A percentile compares a stretch with the other conserved stretches of the same genome.
These are phyloP conservation scores for Begonia fuchsioides DNA, from an alignment of 306 rosid genomes.

Conservation along the genomic window DNA sequence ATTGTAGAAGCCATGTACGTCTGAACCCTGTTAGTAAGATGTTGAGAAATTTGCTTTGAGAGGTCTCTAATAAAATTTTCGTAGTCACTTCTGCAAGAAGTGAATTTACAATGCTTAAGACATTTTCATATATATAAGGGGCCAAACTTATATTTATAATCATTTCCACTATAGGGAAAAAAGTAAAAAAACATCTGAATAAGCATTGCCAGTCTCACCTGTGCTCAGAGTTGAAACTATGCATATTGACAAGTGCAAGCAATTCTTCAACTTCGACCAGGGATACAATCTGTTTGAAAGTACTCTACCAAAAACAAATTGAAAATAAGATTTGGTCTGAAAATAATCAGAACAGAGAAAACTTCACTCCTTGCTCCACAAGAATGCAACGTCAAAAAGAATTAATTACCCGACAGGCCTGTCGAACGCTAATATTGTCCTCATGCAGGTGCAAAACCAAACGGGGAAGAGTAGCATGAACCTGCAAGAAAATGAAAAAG, in stretches of 20 bases:
- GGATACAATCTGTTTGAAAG: slow-evolving; percentile 53
- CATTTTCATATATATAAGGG: no score
- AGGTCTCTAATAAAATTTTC: slow-evolving; percentile 70
- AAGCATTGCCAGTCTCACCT: slow-evolving; percentile 33
- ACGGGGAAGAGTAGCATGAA: slow-evolving; percentile 77
- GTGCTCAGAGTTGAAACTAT: slow-evolving; percentile 72
- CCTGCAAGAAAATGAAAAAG: slow-evolving; percentile 21
- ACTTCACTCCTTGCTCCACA: slow-evolving; percentile 6
- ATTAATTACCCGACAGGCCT: slow-evolving; percentile 86
- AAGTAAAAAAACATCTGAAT: slow-evolving; percentile 2
- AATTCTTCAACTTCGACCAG: slow-evolving; percentile 58
- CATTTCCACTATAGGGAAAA: slow-evolving; percentile 2
- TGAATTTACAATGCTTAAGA: slow-evolving; percentile 3
- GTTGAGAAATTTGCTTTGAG: slow-evolving; percentile 56
- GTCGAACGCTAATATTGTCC: slow-evolving; percentile 54
- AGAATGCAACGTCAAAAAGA: slow-evolving; percentile 8
- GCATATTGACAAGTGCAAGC: slow-evolving; percentile 32
- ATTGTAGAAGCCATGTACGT: slow-evolving; percentile 65
- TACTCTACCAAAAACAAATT: slow-evolving; percentile 30
- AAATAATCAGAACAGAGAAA: slow-evolving; percentile 4
- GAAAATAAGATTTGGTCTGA: neutral
- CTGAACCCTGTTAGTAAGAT: slow-evolving; percentile 72
- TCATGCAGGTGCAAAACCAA: slow-evolving; percentile 80
- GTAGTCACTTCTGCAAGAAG: slow-evolving; percentile 57
- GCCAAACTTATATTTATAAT: no score